Percentiles rank a stretch among this genome's conserved stretches.
phyloP scores from a whole-genome alignment of 352 stramenopile genomes.

The Saprolegnia diclina region DNA sequence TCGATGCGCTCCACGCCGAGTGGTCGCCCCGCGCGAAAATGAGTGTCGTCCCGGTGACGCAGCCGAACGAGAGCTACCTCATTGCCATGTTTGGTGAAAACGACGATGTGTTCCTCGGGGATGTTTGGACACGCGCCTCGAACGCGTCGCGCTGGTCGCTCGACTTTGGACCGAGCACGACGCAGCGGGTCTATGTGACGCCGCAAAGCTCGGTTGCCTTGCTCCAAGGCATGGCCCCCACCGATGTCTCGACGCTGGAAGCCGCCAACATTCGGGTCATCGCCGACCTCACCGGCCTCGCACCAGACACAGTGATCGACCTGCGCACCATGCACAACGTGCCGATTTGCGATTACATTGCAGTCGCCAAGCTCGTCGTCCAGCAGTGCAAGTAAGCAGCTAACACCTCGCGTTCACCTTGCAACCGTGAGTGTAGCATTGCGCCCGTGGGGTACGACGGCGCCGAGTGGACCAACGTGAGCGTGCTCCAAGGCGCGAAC shows the following conservation, averaged over 20 bases:
- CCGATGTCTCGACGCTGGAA: conserved; percentile 49
- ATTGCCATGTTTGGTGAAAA: conserved; percentile 60
- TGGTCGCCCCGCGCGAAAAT: conserved; percentile 58
- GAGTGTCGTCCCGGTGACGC: conserved; percentile 43
- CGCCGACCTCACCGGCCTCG: conserved; percentile 58
- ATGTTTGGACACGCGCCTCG: conserved; percentile 63
- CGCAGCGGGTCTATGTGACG: conserved; percentile 41
- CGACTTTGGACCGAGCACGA: conserved; percentile 39
- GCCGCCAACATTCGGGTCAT: conserved; percentile 67
- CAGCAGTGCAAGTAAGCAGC: conserved; percentile 42
- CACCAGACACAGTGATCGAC: conserved; percentile 44
- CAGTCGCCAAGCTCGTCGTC: conserved; percentile 52
- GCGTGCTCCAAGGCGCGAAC: conserved; percentile 38
- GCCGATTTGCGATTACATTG: conserved; percentile 67
- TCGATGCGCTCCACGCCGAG: conserved; percentile 31
- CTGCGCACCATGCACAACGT: conserved; percentile 40
- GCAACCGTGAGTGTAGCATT: conserved; percentile 27
- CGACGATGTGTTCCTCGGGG: conserved; percentile 46
- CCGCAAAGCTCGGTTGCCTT: conserved; percentile 34
- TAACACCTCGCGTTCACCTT: too few species aligned
- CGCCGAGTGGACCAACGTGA: conserved; percentile 38
- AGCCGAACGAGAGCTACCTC: conserved; percentile 38
- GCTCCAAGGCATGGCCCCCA: conserved; percentile 44
- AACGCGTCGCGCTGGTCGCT: conserved; percentile 32
- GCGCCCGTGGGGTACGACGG: conserved; percentile 41